These are phyloP conservation scores for Poterioochromonas sp. DNA, from an alignment of 352 stramenopile genomes.

Conservation along the genomic window DNA sequence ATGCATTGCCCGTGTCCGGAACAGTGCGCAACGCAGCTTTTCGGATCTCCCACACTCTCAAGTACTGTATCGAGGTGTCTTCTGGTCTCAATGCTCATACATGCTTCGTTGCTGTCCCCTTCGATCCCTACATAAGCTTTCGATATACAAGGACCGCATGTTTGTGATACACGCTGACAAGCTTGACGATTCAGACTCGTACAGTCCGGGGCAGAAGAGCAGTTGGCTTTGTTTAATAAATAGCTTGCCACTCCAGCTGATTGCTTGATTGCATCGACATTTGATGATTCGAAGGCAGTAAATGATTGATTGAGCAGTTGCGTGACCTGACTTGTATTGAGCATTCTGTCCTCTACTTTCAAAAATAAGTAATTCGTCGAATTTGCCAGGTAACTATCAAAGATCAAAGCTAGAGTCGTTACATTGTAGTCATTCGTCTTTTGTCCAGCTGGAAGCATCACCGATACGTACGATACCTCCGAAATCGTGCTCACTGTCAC, in stretches of 20 bases:
- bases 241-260: neutral
- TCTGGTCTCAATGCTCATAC: neutral
- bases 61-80: too few relatives aligned
- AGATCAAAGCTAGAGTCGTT: neutral
- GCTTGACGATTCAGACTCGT: neutral
- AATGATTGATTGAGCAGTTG: neutral
- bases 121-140: neutral
- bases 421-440: neutral
- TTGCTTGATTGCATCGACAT: neutral
- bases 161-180: neutral
- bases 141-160: constrained; percentile 23
- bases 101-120: constrained; percentile 11
- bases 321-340: neutral
- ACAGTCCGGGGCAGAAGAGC: constrained; percentile 20
- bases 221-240: constrained; percentile 25
- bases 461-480: neutral
- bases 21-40: neutral
- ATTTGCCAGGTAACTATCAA: neutral
- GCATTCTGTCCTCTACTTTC: neutral
- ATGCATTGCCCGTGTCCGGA: neutral
- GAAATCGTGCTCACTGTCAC: neutral
- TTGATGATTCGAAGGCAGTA: neutral
- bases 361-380: neutral
- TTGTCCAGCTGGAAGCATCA: neutral
- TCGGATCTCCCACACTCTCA: neutral